These are phyloP conservation scores for Leccinum sublutescens DNA, from an alignment of 768 basidiomycete genomes.

Conservation along the genomic window DNA sequence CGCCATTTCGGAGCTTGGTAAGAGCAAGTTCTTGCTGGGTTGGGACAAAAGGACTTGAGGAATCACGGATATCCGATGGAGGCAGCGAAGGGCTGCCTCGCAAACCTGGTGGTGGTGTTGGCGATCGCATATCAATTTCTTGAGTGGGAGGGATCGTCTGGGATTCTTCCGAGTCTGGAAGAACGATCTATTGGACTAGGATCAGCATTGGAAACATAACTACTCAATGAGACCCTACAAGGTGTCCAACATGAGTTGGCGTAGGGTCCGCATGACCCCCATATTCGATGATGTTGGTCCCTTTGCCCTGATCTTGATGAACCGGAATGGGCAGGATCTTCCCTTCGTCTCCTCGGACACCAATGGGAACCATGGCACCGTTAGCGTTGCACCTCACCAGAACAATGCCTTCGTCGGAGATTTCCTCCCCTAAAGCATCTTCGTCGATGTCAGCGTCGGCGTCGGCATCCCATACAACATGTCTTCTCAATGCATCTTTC, in stretches of 20 bases:
- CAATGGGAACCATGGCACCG: constrained; percentile 43
- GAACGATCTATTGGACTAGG: constrained; percentile 16
- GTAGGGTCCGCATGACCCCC: constrained; percentile 50
- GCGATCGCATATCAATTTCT: constrained; percentile 27
- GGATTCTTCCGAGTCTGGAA: constrained; percentile 46
- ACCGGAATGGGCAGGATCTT: constrained; percentile 45
- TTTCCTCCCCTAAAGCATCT: constrained; percentile 61
- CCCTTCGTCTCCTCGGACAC: constrained; percentile 57
- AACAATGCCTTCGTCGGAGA: constrained; percentile 27
- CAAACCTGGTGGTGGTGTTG: constrained; percentile 22
- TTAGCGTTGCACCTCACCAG: constrained; percentile 22
- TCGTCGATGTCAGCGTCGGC: constrained; percentile 44
- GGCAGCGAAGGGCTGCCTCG: constrained; percentile 22
- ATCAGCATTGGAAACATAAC: constrained; percentile 1
- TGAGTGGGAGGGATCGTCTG: constrained; percentile 42
- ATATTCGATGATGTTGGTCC: constrained; percentile 34
- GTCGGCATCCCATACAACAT: constrained; percentile 64
- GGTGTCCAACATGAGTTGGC: constrained; percentile 53
- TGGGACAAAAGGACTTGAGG: constrained; percentile 19
- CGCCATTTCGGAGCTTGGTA: constrained; percentile 17
- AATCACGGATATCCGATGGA: constrained; percentile 26
- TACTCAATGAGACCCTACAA: constrained; percentile 40
- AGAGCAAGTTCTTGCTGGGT: constrained; percentile 18
- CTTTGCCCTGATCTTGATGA: constrained; percentile 15
- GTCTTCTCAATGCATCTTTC: constrained; percentile 59